phyloP scores from a whole-genome alignment of 495 filamentous ascomycete genomes.

The Neurospora sublineolata region DNA sequence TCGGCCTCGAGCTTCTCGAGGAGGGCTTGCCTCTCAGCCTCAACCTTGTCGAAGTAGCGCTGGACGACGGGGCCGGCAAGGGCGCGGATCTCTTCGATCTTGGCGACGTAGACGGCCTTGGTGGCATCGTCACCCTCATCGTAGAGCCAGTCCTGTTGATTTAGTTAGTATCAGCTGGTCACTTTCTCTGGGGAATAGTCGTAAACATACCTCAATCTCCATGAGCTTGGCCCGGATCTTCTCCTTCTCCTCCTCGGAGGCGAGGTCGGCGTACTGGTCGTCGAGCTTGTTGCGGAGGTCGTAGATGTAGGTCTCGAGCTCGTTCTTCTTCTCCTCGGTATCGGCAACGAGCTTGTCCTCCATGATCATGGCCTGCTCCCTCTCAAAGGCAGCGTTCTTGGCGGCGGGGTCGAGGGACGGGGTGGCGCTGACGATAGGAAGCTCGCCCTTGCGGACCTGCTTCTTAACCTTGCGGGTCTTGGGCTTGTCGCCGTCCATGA shows the following conservation, averaged over 20 bases:
- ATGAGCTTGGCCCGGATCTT: conserved; percentile 72
- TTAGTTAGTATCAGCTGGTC: conserved; percentile 1
- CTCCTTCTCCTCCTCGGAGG: conserved; percentile 83
- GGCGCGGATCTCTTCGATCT: conserved; percentile 91
- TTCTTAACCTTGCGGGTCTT: conserved; percentile 99
- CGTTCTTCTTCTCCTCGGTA: conserved; percentile 99
- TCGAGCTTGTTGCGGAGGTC: conserved; percentile 89
- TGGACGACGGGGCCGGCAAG: conserved; percentile 85
- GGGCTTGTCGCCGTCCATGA: conserved; percentile 63
- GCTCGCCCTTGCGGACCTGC: conserved; percentile 94
- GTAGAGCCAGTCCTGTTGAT: conserved; percentile 85
- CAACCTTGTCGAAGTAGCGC: conserved; percentile 87
- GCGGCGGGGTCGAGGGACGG: conserved; percentile 57
- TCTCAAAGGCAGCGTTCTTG: conserved; percentile 61
- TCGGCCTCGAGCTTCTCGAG: conserved; percentile 71
- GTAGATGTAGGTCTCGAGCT: conserved; percentile 95
- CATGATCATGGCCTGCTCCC: conserved; percentile 84
- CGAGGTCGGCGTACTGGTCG: conserved; percentile 76
- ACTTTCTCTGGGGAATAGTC: neutral
- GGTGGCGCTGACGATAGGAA: conserved; percentile 76
- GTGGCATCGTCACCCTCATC: conserved; percentile 93
- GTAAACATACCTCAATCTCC: conserved; percentile 61
- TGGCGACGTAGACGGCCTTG: conserved; percentile 83
- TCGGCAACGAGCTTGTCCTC: conserved; percentile 98
- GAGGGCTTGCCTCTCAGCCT: conserved; percentile 72